A percentile compares a stretch with the other conserved stretches of the same genome.
Evolutionary conservation across 768 basidiomycete genomes (phyloP).

Genomic region (Cystobasidiopsis lactophilus): DNA sequence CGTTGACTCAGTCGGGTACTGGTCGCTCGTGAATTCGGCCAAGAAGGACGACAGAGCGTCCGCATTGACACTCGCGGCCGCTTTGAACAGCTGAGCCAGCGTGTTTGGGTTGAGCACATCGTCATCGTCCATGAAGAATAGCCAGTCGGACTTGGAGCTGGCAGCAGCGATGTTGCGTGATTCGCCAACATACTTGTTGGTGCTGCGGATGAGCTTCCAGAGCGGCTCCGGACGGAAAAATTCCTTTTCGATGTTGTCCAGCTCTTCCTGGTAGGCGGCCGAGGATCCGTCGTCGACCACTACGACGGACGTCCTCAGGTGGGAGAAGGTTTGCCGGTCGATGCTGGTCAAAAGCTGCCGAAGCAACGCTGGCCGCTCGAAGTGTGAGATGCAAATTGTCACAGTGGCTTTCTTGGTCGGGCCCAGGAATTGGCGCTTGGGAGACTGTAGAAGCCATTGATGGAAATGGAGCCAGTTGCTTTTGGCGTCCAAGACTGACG

Average conservation of each 20-base stretch:
- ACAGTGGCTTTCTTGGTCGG: not conserved
- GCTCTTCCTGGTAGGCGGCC: not conserved
- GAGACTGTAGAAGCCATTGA: conserved; percentile 6
- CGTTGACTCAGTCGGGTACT: conserved; percentile 5
- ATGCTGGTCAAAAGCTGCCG: conserved; percentile 11
- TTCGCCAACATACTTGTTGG: conserved; percentile 14
- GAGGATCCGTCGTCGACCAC: conserved; percentile 15
- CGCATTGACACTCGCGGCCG: conserved; percentile 1
- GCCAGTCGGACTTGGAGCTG: not conserved
- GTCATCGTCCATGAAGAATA: conserved; percentile 17
- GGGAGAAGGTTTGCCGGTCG: conserved; percentile 4
- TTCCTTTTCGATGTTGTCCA: not conserved
- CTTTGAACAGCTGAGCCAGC: conserved; percentile 7
- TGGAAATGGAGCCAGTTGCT: conserved; percentile 7
- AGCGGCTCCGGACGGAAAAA: conserved; percentile 1
- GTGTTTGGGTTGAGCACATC: conserved; percentile 16
- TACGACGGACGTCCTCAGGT: conserved; percentile 9
- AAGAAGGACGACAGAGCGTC: conserved; percentile 14
- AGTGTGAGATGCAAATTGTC: conserved; percentile 14
- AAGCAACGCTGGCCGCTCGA: conserved; percentile 13
- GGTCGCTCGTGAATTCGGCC: conserved; percentile 13
- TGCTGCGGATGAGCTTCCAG: conserved; percentile 4
- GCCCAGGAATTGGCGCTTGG: too few species aligned
- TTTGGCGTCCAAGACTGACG: conserved; percentile 1
- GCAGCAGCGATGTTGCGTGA: conserved; percentile 11